Conservation (phyloP, 2,329 filamentous ascomycete genomes). For the Alternaria panax region DNA sequence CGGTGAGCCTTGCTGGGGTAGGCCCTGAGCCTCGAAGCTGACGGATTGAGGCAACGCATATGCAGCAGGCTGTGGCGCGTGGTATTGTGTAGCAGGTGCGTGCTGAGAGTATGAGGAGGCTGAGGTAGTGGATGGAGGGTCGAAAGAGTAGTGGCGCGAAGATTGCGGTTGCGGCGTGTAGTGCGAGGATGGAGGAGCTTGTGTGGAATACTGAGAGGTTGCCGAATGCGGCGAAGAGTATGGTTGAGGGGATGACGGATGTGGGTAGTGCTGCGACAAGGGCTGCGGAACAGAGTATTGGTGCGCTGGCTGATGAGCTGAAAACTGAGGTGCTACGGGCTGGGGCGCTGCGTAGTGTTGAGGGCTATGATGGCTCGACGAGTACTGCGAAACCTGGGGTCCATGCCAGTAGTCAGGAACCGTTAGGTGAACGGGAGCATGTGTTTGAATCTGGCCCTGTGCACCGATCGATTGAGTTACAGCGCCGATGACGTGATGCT, state of each 20-base stretch:
- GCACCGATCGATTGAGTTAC: constrained; percentile 31
- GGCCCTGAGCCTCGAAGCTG: constrained; percentile 33
- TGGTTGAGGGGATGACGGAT: constrained; percentile 36
- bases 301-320: constrained; percentile 25
- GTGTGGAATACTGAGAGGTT: constrained; percentile 30
- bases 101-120: constrained; percentile 36
- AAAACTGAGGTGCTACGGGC: constrained; percentile 29
- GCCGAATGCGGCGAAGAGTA: constrained; percentile 33
- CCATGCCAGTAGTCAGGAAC: constrained; percentile 45
- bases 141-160: constrained; percentile 32
- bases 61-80: constrained; percentile 32
- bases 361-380: constrained; percentile 32
- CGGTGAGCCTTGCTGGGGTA: constrained; percentile 27
- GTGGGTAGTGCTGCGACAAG: constrained; percentile 29
- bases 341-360: constrained; percentile 38
- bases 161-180: constrained; percentile 31
- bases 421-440: constrained; percentile 38
- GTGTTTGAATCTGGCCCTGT: constrained; percentile 36
- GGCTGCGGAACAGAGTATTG: constrained; percentile 36
- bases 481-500: constrained; percentile 34
- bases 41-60: constrained; percentile 36
- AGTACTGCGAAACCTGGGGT: constrained; percentile 34
- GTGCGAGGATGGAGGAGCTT: constrained; percentile 24
- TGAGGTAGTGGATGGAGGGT: constrained; percentile 22
- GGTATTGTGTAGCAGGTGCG: constrained; percentile 27